phyloP scores from a whole-genome alignment of 257 asterid species.

The Penstemon barbatus region DNA sequence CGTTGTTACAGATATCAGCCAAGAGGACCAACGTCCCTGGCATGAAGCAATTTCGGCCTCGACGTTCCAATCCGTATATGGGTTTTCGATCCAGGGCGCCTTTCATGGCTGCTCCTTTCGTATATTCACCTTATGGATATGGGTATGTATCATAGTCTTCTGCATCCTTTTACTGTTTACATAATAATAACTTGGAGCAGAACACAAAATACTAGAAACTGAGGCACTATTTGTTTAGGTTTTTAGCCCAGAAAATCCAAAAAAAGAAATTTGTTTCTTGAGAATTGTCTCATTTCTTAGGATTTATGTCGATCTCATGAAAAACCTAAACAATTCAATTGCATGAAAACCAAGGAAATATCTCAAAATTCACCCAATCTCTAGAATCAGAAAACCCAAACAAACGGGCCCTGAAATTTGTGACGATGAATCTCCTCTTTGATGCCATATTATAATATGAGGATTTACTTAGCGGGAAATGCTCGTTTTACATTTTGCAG shows the following conservation, averaged over 20 bases:
- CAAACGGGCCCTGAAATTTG: background rate
- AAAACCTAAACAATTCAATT: too few relatives aligned
- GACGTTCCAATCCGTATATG: slow-evolving; percentile 55
- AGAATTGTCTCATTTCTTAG: too few relatives aligned
- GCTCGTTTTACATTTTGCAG: slow-evolving; percentile 37
- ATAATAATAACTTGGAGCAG: background rate
- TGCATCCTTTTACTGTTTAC: background rate
- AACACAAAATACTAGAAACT: background rate
- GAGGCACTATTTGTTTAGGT: too few relatives aligned
- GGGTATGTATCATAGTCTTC: slow-evolving; percentile 41
- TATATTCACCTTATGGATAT: slow-evolving; percentile 62
- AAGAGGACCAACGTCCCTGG: slow-evolving; percentile 83
- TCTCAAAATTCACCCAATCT: too few relatives aligned
- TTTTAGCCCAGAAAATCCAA: too few relatives aligned
- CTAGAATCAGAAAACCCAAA: too few relatives aligned
- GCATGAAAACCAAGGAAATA: too few relatives aligned
- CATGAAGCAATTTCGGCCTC: slow-evolving; percentile 66
- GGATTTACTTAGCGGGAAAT: slow-evolving; percentile 12
- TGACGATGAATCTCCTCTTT: background rate
- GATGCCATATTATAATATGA: background rate
- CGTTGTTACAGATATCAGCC: slow-evolving; percentile 56
- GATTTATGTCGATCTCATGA: too few relatives aligned
- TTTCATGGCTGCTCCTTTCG: slow-evolving; percentile 46
- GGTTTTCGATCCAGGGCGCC: slow-evolving; percentile 56
- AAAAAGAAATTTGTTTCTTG: too few relatives aligned